Evolutionary conservation across 2,329 filamentous ascomycete species (phyloP).

Genomic region (Chalaropsis ovoidea): DNA sequence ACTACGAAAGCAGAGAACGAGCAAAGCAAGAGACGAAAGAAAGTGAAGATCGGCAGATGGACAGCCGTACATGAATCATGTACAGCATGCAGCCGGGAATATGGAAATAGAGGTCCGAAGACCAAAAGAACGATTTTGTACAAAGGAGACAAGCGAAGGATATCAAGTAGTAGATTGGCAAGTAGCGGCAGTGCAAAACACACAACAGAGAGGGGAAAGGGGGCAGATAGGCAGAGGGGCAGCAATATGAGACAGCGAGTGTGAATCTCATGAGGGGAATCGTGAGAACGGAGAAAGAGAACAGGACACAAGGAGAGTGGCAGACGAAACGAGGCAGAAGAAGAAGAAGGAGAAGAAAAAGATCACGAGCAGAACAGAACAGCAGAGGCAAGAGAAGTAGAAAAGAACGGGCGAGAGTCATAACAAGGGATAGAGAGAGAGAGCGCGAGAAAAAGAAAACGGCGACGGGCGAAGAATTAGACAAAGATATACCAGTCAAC

Average conservation of each 20-base stretch:
- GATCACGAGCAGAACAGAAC: not conserved
- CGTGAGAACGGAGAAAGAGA: not conserved
- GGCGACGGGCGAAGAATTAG: not conserved
- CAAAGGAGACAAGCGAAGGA: constrained; percentile 1
- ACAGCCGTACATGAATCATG: too few relatives aligned
- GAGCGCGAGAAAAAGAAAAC: not conserved
- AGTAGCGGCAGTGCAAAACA: not conserved
- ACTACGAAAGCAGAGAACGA: too few relatives aligned
- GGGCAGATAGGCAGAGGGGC: not conserved
- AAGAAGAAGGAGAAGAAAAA: too few relatives aligned
- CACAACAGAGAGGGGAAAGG: not conserved
- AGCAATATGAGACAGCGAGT: not conserved
- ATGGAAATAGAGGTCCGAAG: too few relatives aligned
- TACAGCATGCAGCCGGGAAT: too few relatives aligned
- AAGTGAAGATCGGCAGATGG: too few relatives aligned
- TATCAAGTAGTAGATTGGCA: not conserved
- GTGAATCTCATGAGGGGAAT: not conserved
- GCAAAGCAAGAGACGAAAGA: too few relatives aligned
- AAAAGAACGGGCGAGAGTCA: not conserved
- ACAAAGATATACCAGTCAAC: not conserved
- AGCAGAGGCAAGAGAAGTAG: not conserved
- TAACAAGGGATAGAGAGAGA: not conserved
- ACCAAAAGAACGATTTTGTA: not conserved
- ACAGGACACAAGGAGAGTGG: not conserved
- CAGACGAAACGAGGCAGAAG: too few relatives aligned